Evolutionary conservation across 176 grass and related monocot species (phyloP), one percentile per base, ranked within the genome.

Genomic region (Stipa capillata): DNA sequence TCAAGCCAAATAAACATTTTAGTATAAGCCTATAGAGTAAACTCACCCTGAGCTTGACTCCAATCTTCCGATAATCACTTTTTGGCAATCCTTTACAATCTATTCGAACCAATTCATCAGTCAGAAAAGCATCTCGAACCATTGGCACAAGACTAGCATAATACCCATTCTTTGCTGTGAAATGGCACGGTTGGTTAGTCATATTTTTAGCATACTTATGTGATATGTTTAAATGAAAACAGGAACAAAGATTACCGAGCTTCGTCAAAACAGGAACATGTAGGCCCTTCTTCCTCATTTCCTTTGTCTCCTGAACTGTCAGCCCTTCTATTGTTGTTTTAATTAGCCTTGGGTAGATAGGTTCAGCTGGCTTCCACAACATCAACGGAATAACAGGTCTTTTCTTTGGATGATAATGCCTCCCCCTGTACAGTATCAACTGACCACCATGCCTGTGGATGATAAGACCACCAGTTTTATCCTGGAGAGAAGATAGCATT

Each of bases 351-450:
- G 95, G 87, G 73, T 94, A 98, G 5, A 98, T 42, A 35, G 95
- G 87, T 60, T 92, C 95, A 27, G 91, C 85, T 54, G 95, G 95
- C 65, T 98, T 98, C 95, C 90, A 98, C 36, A 98, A 36, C 95
- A 98, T 94, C 76, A 94, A 83, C 0, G 95, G 95, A 78, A 98
- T 87, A 23, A 74, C 39, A 27, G 92, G 92, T 60, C 92, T 94
- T 89, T 92, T 88, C 83, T 94, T 92, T 17, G 92, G 85, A 84
- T 89, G 83, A 81, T 98, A 98, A 75, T 98, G 83, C 40, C 87
- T 90, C 23, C 92, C 95, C 48, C 92, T 94, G 64, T 94, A 92
- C 6, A 94, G 51, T 62, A 94, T 86, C 66, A 94, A 87, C 73
- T 57, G 86, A 57, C 92, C 74, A 54, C 88, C 85, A 45, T 88